Conservation (phyloP, 1,284 basidiomycete genomes). For the Irpex sp. region DNA sequence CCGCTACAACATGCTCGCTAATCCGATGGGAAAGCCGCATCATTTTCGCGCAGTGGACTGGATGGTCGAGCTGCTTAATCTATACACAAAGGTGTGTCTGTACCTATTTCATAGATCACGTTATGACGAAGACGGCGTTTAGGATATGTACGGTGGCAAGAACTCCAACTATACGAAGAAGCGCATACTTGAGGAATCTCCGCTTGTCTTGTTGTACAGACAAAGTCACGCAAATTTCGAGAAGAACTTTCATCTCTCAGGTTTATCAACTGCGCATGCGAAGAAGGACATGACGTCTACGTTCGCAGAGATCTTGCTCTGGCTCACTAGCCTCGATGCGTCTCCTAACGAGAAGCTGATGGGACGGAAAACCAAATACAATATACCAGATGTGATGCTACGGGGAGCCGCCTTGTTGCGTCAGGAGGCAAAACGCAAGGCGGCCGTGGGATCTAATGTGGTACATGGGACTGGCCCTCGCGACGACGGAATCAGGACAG, state of each 20-base stretch:
- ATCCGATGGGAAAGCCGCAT: slow-evolving; percentile 24
- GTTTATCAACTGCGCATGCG: slow-evolving; percentile 23
- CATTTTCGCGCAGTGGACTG: slow-evolving; percentile 28
- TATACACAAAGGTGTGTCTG: slow-evolving; percentile 23
- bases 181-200: slow-evolving; percentile 29
- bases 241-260: slow-evolving; percentile 23
- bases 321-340: slow-evolving; percentile 18
- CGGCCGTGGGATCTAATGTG: no score
- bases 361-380: slow-evolving; percentile 18
- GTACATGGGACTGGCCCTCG: no score
- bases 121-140: no score
- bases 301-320: slow-evolving; percentile 18
- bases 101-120: no score
- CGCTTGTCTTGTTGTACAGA: slow-evolving; percentile 28
- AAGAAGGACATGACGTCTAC: slow-evolving; percentile 27
- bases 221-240: slow-evolving; percentile 21
- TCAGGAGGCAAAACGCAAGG: no score
- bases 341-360: slow-evolving; percentile 14
- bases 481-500: background rate
- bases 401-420: no score
- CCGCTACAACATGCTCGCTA: slow-evolving; percentile 24
- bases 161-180: slow-evolving; percentile 26
- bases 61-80: slow-evolving; percentile 27
- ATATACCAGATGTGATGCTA: no score
- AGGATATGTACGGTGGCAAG: slow-evolving; percentile 2